Percentiles rank a stretch among this genome's conserved stretches.
Evolutionary conservation across 805 yeast genomes (phyloP).

Genomic region (Wickerhamomyces ciferrii): DNA sequence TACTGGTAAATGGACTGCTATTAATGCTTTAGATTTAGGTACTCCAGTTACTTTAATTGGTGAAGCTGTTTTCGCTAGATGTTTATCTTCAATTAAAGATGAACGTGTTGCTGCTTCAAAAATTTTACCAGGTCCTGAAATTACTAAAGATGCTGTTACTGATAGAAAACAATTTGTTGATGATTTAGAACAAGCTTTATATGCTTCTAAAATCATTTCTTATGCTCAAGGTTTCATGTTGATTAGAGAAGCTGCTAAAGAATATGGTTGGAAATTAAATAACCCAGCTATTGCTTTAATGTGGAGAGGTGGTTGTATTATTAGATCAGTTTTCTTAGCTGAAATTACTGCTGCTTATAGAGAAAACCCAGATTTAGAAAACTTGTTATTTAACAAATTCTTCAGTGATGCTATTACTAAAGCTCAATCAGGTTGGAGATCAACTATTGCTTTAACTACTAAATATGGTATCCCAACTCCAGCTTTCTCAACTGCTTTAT

Average conservation of each 20-base stretch:
- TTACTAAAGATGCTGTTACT: slow-evolving; percentile 56
- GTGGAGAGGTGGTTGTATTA: slow-evolving; percentile 99
- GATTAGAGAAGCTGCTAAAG: slow-evolving; percentile 96
- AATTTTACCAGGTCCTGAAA: slow-evolving; percentile 72
- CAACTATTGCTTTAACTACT: slow-evolving; percentile 72
- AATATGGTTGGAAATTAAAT: slow-evolving; percentile 95
- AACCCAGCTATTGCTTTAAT: slow-evolving; percentile 97
- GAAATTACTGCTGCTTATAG: slow-evolving; percentile 97
- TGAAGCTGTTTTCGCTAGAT: slow-evolving; percentile 97
- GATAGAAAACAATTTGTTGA: slow-evolving; percentile 84
- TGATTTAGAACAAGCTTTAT: slow-evolving; percentile 94
- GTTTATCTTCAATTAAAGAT: slow-evolving; percentile 85
- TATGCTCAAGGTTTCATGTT: slow-evolving; percentile 99
- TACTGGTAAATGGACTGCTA: slow-evolving; percentile 99
- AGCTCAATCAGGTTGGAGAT: slow-evolving; percentile 97
- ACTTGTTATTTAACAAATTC: slow-evolving; percentile 93
- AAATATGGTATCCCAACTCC: slow-evolving; percentile 94
- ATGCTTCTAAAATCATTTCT: slow-evolving; percentile 97
- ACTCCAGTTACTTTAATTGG: slow-evolving; percentile 98
- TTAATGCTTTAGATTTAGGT: slow-evolving; percentile 95
- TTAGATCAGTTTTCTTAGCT: slow-evolving; percentile 96
- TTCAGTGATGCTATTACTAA: slow-evolving; percentile 85
- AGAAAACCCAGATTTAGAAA: slow-evolving; percentile 88
- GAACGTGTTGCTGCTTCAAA: slow-evolving; percentile 88
- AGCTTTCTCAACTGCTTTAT: slow-evolving; percentile 93